Percentiles rank a stretch among this genome's conserved stretches.
These are phyloP conservation scores for Arabidopsis lyrata DNA, from an alignment of 441 rosid genomes.

Conservation along the genomic window DNA sequence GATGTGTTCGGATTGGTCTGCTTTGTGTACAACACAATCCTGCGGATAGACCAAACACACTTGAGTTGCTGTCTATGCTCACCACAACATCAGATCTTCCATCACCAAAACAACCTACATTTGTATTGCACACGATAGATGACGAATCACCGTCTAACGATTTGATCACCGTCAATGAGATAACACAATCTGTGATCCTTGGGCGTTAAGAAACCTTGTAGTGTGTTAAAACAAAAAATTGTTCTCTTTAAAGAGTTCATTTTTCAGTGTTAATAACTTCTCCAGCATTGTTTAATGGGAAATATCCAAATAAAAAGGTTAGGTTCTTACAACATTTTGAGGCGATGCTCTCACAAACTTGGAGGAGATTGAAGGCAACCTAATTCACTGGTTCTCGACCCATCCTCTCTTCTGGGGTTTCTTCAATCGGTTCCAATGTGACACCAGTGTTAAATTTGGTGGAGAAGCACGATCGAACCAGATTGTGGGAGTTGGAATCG, in stretches of 20 bases:
- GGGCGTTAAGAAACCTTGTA: conserved; percentile 15
- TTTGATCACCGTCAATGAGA: conserved; percentile 25
- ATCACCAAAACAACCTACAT: conserved; percentile 35
- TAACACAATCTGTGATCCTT: conserved; percentile 18
- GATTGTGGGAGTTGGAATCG: background rate
- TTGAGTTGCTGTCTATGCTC: conserved; percentile 25
- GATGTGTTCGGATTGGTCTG: conserved; percentile 30
- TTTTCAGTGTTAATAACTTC: too few species aligned
- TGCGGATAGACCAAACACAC: conserved; percentile 32
- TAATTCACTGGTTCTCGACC: too few species aligned
- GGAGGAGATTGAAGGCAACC: too few species aligned
- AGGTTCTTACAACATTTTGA: too few species aligned
- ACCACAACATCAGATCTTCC: conserved; percentile 34
- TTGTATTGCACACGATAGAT: background rate
- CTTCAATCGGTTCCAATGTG: too few species aligned
- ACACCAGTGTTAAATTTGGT: background rate
- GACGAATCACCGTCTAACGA: background rate
- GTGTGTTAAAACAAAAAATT: background rate
- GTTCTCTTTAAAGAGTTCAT: too few species aligned
- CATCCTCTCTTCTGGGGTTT: too few species aligned
- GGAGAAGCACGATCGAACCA: background rate
- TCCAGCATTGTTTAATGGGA: too few species aligned
- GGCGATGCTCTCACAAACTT: too few species aligned
- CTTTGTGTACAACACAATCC: conserved; percentile 37
- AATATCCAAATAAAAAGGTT: too few species aligned